Percentiles rank a stretch among this genome's conserved stretches.
These are phyloP conservation scores for Pyrenula aspistea DNA, from an alignment of 495 filamentous ascomycete genomes.

Conservation along the genomic window DNA sequence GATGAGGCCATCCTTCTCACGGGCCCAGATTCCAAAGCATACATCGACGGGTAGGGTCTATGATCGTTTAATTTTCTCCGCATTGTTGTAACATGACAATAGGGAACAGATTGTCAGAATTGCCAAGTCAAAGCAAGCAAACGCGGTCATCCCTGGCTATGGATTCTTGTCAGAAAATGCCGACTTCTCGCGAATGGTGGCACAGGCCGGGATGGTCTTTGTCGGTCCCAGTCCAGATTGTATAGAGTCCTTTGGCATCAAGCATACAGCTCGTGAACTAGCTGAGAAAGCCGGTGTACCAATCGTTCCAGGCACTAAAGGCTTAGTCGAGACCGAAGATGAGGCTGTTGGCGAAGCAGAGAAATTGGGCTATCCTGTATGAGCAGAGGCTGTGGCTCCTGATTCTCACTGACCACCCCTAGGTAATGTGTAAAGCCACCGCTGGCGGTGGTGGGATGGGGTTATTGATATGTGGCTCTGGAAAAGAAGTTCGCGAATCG, in stretches of 20 bases:
- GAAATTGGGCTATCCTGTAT: constrained; percentile 36
- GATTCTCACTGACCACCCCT: background rate
- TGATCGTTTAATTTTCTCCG: background rate
- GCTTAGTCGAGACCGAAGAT: constrained; percentile 31
- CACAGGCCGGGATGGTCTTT: constrained; percentile 37
- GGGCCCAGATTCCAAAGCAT: constrained; percentile 30
- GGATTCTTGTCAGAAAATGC: constrained; percentile 49
- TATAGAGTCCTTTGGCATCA: constrained; percentile 44
- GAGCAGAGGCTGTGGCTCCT: background rate
- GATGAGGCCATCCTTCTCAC: constrained; percentile 37
- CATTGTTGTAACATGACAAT: background rate
- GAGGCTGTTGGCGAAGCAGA: constrained; percentile 29
- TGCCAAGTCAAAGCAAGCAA: constrained; percentile 23
- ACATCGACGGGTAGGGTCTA: constrained; percentile 27
- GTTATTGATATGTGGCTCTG: constrained; percentile 24
- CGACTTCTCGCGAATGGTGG: constrained; percentile 36
- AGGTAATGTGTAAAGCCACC: constrained; percentile 46
- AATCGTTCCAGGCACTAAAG: constrained; percentile 38
- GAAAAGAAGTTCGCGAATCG: constrained; percentile 23
- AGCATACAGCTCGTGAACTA: constrained; percentile 41
- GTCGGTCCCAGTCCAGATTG: constrained; percentile 39
- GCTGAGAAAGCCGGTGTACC: constrained; percentile 38
- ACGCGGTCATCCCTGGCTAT: constrained; percentile 46
- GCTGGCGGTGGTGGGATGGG: constrained; percentile 50
- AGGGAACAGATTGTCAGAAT: constrained; percentile 36